phyloP scores from a whole-genome alignment of 106 monocot species.

The Platanthera zijinensis region DNA sequence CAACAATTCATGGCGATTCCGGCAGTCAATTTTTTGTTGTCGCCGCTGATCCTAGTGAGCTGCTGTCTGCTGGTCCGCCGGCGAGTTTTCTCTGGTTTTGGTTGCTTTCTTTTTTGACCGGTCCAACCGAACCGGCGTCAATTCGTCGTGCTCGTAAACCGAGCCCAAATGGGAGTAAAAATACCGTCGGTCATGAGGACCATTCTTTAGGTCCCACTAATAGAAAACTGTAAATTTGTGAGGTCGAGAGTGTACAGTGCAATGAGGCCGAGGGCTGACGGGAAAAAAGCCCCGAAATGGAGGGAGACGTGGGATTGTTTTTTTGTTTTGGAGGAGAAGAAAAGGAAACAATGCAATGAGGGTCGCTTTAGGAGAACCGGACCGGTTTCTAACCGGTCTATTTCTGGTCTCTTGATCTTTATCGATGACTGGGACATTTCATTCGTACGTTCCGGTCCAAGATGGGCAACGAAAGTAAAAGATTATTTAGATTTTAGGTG shows the following conservation, averaged over 20 bases:
- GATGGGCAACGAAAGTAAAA: too few relatives aligned
- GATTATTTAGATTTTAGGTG: too few relatives aligned
- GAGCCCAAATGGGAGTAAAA: not conserved
- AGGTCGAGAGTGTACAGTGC: too few relatives aligned
- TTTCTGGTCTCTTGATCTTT: not conserved
- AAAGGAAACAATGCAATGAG: not conserved
- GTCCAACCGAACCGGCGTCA: constrained; percentile 7
- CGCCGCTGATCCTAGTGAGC: not conserved
- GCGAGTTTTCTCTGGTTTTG: not conserved
- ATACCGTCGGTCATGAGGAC: too few relatives aligned
- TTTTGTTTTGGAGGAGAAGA: not conserved
- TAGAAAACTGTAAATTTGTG: too few relatives aligned
- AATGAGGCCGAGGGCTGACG: too few relatives aligned
- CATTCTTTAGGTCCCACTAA: too few relatives aligned
- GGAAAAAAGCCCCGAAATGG: too few relatives aligned
- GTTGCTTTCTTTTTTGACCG: constrained; percentile 4
- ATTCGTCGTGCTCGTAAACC: constrained; percentile 3
- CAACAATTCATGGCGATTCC: not conserved
- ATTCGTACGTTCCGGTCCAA: not conserved
- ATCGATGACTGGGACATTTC: not conserved
- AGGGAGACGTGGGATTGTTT: not conserved
- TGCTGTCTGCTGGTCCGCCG: constrained; percentile 9
- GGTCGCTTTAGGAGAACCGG: not conserved
- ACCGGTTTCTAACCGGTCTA: not conserved
- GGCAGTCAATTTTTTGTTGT: not conserved